phyloP scores from a whole-genome alignment of 108 stramenopile species.

The Epipyxis sp. region DNA sequence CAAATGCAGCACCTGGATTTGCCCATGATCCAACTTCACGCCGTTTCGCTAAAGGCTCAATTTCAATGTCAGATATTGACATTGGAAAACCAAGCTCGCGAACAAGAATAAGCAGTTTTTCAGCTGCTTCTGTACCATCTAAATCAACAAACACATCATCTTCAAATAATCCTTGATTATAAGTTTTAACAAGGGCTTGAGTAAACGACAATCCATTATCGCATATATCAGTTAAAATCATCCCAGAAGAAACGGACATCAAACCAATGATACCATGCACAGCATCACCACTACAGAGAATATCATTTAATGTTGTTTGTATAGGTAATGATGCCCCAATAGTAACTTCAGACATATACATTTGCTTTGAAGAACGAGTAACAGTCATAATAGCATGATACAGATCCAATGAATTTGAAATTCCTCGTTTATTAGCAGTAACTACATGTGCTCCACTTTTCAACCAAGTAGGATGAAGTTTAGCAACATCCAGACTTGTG shows the following conservation, averaged over 20 bases:
- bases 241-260: constrained; percentile 35
- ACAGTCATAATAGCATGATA: constrained; percentile 54
- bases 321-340: constrained; percentile 75
- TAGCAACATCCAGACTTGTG: constrained; percentile 55
- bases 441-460: constrained; percentile 62
- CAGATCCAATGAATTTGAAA: constrained; percentile 58
- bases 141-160: constrained; percentile 63
- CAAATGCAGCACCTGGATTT: constrained; percentile 44
- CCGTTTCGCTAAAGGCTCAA: constrained; percentile 56
- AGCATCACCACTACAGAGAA: constrained; percentile 60
- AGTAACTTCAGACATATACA: constrained; percentile 68
- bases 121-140: constrained; percentile 47
- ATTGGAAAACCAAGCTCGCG: constrained; percentile 61
- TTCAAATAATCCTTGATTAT: constrained; percentile 62
- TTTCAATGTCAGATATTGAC: constrained; percentile 62
- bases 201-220: constrained; percentile 48
- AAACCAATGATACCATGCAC: neutral
- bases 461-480: constrained; percentile 67
- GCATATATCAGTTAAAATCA: neutral
- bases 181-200: constrained; percentile 61
- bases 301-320: constrained; percentile 66
- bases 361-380: constrained; percentile 46
- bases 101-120: constrained; percentile 57
- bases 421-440: constrained; percentile 64
- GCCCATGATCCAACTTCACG: constrained; percentile 32